These are phyloP conservation scores for Termitomyces sp. DNA, from an alignment of 768 basidiomycete genomes.

Conservation along the genomic window DNA sequence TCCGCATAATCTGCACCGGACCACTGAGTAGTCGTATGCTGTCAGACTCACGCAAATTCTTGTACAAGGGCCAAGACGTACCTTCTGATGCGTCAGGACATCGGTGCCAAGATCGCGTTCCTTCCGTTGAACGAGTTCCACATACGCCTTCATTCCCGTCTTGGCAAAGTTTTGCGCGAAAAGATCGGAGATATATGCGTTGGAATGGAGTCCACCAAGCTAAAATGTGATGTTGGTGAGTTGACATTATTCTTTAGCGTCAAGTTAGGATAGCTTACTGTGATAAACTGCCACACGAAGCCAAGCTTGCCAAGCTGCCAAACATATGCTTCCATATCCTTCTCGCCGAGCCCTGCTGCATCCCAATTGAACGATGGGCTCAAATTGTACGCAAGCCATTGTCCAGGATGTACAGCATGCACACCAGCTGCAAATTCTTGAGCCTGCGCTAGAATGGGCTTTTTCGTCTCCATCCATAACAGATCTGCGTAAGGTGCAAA, in stretches of 20 bases:
- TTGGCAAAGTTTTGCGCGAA: constrained; percentile 87
- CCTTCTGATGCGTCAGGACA: constrained; percentile 96
- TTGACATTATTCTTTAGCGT: neutral
- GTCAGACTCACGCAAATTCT: constrained; percentile 14
- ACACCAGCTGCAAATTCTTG: constrained; percentile 90
- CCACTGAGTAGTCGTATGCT: constrained; percentile 53
- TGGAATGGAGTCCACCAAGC: constrained; percentile 97
- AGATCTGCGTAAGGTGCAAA: constrained; percentile 93
- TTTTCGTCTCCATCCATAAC: constrained; percentile 97
- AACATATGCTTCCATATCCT: constrained; percentile 84
- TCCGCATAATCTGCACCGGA: constrained; percentile 94
- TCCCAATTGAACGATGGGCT: constrained; percentile 95
- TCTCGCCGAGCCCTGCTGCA: constrained; percentile 82
- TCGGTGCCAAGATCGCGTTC: constrained; percentile 94
- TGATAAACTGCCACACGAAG: constrained; percentile 99
- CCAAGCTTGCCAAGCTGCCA: constrained; percentile 95
- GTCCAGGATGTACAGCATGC: constrained; percentile 73
- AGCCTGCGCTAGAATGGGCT: constrained; percentile 89
- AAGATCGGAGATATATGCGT: constrained; percentile 92
- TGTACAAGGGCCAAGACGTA: constrained; percentile 28
- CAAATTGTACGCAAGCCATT: constrained; percentile 97
- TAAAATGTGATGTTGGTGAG: constrained; percentile 27
- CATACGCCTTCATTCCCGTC: constrained; percentile 99
- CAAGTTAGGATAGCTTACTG: constrained; percentile 46
- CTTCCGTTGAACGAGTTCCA: constrained; percentile 87